These are phyloP conservation scores for Saprolegnia parasitica DNA, from an alignment of 352 stramenopile genomes.

Conservation along the genomic window DNA sequence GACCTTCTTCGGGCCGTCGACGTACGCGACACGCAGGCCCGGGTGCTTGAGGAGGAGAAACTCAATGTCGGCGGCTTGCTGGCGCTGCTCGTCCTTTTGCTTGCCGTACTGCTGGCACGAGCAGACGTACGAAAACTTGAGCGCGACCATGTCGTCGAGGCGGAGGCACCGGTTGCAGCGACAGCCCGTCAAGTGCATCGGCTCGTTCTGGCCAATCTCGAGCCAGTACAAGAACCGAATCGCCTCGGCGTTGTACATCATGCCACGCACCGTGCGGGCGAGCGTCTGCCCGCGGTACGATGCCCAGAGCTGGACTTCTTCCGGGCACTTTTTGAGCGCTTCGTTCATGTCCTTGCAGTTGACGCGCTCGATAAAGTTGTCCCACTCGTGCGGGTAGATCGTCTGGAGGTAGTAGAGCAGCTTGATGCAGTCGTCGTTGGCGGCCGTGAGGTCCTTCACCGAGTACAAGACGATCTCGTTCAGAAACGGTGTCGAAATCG, in stretches of 20 bases:
- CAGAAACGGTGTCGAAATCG: slow-evolving; percentile 17
- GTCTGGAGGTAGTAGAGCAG: slow-evolving; percentile 28
- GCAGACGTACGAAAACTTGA: slow-evolving; percentile 28
- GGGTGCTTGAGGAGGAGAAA: slow-evolving; percentile 21
- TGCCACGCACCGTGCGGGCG: slow-evolving; percentile 22
- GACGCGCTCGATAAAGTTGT: slow-evolving; percentile 25
- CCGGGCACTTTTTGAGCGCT: slow-evolving; percentile 21
- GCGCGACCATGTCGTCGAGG: slow-evolving; percentile 26
- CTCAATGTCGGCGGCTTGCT: slow-evolving; percentile 27
- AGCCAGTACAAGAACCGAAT: slow-evolving; percentile 28
- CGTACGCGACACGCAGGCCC: slow-evolving; percentile 16
- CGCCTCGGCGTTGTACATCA: slow-evolving; percentile 27
- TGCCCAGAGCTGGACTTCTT: slow-evolving; percentile 29
- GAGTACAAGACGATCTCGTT: slow-evolving; percentile 28
- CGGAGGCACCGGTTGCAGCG: slow-evolving; percentile 16
- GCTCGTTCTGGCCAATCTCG: slow-evolving; percentile 27
- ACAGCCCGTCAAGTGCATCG: slow-evolving; percentile 24
- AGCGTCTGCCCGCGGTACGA: slow-evolving; percentile 27
- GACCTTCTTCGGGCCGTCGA: slow-evolving; percentile 27
- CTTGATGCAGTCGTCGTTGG: slow-evolving; percentile 27
- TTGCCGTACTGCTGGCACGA: slow-evolving; percentile 23
- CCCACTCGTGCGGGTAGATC: slow-evolving; percentile 22
- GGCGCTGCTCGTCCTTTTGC: slow-evolving; percentile 27
- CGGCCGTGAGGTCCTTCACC: slow-evolving; percentile 20
- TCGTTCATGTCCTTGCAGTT: slow-evolving; percentile 23